A percentile compares a stretch with the other conserved stretches of the same genome.
Conservation (phyloP, 1,284 basidiomycete species). For the Phellopilus nigrolimitatus region DNA sequence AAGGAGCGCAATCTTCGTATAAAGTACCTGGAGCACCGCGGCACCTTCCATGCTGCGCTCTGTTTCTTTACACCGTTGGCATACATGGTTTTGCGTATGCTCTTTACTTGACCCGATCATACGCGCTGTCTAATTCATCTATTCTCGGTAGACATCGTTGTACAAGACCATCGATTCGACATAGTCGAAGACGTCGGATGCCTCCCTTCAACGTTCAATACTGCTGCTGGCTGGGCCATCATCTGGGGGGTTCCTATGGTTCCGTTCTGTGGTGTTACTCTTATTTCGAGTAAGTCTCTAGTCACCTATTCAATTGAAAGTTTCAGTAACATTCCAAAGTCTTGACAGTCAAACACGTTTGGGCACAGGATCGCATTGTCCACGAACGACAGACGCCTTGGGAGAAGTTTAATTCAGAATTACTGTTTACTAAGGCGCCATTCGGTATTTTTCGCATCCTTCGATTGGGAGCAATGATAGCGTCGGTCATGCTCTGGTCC, state of each 20-base stretch:
- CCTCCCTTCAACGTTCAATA: constrained; percentile 50
- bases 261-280: constrained; percentile 31
- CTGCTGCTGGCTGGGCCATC: constrained; percentile 45
- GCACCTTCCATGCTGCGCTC: constrained; percentile 44
- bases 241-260: constrained; percentile 50
- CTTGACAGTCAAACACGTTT: constrained; percentile 8
- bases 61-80: constrained; percentile 52
- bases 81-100: constrained; percentile 56
- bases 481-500: constrained; percentile 1
- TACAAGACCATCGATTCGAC: constrained; percentile 69
- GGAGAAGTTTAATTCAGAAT: constrained; percentile 1
- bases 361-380: neutral
- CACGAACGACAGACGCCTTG: neutral
- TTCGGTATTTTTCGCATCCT: constrained; percentile 2
- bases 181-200: constrained; percentile 62
- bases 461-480: constrained; percentile 3
- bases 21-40: constrained; percentile 34
- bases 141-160: constrained; percentile 45
- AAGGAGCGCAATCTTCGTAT: constrained; percentile 29
- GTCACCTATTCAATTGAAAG: neutral
- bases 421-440: constrained; percentile 4
- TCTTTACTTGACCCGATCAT: neutral
- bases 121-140: neutral
- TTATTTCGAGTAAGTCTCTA: constrained; percentile 2
- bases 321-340: constrained; percentile 3